A percentile compares a stretch with the other conserved stretches of the same genome.
These are phyloP conservation scores for Megacollybia marginata DNA, from an alignment of 768 basidiomycete species.

Conservation along the genomic window DNA sequence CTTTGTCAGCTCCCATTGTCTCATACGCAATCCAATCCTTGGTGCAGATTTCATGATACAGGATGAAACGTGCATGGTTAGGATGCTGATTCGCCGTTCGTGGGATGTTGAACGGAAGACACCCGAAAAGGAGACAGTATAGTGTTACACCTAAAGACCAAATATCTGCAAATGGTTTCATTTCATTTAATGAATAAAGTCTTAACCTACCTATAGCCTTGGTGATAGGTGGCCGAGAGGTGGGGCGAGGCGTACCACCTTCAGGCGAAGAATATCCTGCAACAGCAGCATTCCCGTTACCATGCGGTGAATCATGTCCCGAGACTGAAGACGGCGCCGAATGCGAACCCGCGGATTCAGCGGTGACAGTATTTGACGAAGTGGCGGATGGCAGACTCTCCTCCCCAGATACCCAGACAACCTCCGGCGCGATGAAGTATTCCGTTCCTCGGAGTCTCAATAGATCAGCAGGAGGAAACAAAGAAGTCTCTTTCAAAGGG, in stretches of 20 bases:
- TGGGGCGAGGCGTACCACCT: no score
- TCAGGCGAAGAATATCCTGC: background rate
- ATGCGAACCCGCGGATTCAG: background rate
- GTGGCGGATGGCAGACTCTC: background rate
- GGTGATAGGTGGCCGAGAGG: constrained; percentile 31
- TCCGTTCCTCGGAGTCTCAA: constrained; percentile 33
- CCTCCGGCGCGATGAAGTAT: constrained; percentile 37
- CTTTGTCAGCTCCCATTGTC: constrained; percentile 29
- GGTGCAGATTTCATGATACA: constrained; percentile 34
- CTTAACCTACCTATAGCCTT: constrained; percentile 26
- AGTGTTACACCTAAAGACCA: constrained; percentile 42
- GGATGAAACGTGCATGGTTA: constrained; percentile 28
- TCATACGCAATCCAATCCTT: constrained; percentile 31
- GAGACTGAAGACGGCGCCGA: no score
- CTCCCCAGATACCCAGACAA: constrained; percentile 30
- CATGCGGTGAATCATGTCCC: no score
- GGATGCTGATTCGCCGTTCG: constrained; percentile 25
- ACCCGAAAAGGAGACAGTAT: constrained; percentile 40
- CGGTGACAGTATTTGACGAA: background rate
- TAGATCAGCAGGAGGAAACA: constrained; percentile 33
- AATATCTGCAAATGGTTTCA: constrained; percentile 17
- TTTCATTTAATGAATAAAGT: no score
- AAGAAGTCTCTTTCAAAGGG: constrained; percentile 16
- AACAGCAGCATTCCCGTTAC: background rate
- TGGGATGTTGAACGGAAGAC: constrained; percentile 32